Conservation (phyloP, 1,139 yeast species). For the Candida freyschussii region DNA sequence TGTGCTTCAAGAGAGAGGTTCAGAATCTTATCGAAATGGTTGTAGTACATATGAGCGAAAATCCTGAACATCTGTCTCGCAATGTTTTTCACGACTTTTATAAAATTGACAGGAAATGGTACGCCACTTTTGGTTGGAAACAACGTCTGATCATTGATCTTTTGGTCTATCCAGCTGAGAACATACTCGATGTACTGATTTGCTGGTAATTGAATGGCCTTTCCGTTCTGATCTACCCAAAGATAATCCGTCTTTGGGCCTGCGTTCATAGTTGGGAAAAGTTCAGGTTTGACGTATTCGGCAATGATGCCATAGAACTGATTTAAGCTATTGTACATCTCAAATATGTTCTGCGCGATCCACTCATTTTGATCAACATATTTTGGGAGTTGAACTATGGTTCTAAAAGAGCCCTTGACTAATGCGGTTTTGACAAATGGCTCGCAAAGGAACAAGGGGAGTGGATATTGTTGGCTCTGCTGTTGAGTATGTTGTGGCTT, state of each 20-base stretch:
- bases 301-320: slow-evolving; percentile 85
- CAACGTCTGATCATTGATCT: slow-evolving; percentile 80
- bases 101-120: slow-evolving; percentile 84
- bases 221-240: slow-evolving; percentile 79
- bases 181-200: slow-evolving; percentile 90
- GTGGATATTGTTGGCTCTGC: slow-evolving; percentile 20
- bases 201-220: slow-evolving; percentile 86
- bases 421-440: slow-evolving; percentile 92
- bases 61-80: slow-evolving; percentile 90
- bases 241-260: slow-evolving; percentile 88
- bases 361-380: slow-evolving; percentile 94
- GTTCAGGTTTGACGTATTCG: slow-evolving; percentile 85
- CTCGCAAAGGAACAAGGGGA: slow-evolving; percentile 76
- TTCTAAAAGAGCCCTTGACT: slow-evolving; percentile 95
- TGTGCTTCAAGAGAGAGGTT: slow-evolving; percentile 93
- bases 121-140: slow-evolving; percentile 94
- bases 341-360: slow-evolving; percentile 91
- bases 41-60: slow-evolving; percentile 93
- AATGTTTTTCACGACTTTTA: slow-evolving; percentile 79
- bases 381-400: slow-evolving; percentile 91
- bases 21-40: slow-evolving; percentile 87
- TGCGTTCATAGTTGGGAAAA: slow-evolving; percentile 92
- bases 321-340: slow-evolving; percentile 77
- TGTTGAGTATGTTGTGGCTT: slow-evolving; percentile 14
- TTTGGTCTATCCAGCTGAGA: slow-evolving; percentile 82